phyloP scores from a whole-genome alignment of 306 rosid genomes.

The Ormosia emarginata region DNA sequence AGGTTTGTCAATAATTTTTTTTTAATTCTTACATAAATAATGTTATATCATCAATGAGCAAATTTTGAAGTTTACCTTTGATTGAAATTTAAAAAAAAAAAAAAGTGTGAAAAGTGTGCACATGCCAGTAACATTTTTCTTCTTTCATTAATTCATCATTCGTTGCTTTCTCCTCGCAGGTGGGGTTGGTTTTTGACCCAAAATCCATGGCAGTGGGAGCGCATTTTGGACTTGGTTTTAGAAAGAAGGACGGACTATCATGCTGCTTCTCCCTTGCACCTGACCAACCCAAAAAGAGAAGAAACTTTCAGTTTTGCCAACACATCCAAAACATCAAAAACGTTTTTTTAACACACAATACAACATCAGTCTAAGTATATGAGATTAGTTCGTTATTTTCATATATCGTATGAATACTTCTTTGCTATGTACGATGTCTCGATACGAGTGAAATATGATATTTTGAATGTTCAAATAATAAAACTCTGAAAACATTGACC shows the following conservation, averaged over 20 bases:
- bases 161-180: not conserved
- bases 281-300: not conserved
- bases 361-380: too few species aligned
- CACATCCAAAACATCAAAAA: too few species aligned
- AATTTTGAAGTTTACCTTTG: not conserved
- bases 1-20: too few species aligned
- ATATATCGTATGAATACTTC: too few species aligned
- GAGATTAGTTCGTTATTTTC: too few species aligned
- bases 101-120: not conserved
- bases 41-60: not conserved
- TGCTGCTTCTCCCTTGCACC: not conserved
- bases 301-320: not conserved
- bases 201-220: not conserved
- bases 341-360: too few species aligned
- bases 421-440: too few species aligned
- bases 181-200: not conserved
- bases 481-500: constrained; percentile 18
- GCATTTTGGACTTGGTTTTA: not conserved
- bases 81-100: too few species aligned
- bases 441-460: too few species aligned
- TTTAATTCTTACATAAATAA: not conserved
- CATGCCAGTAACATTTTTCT: not conserved
- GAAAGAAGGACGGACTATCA: not conserved
- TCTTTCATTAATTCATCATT: not conserved
- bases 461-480: too few species aligned